Evolutionary conservation across 192 early-diverging fungal species (phyloP), one percentile per base, ranked within the genome.

Genomic region (Backusella morwellensis): DNA sequence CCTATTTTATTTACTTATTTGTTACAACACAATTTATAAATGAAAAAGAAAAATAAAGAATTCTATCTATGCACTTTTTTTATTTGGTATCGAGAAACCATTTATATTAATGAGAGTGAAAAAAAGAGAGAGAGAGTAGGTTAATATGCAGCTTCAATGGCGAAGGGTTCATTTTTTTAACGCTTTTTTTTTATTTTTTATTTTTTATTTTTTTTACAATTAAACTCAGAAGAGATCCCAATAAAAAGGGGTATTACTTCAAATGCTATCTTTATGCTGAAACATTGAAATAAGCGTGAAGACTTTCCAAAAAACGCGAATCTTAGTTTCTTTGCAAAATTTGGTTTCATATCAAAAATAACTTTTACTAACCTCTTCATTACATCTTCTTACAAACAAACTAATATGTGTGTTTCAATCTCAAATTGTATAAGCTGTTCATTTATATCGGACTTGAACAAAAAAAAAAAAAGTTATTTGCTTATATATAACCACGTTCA

Each of bases 331-430:
- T 56, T 12, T 9, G 21, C 26, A 11, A 23, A 56, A 56, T 56
- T 56, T 23, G 54, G 54, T 26, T 56, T 56, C 54, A 56, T 56
- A 56, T 56, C 54, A 56, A 56, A 56, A 56, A 56, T 56, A 56
- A 56, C 21, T 56, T 56, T 52, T 54, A 26, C 19, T 56, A 9
- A 21, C 21, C 54, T 56, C 1, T 56, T 56, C 21, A 23, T 23
- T 56, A 23, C 21, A 23, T 23, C 21, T 23, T 56, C 6, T 23
- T 56, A 56, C 12, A 56, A 56, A 21, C 54, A 56, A 26, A 56
- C 54, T 56, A 56, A 12, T 23, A 56, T 8, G 21, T 56, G 21
- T 26, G n/a, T 56, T 56, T 23, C 54, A 56, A 56, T 56, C 21
- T 56, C 54, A 56, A 23, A 56, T 23, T 56, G 2, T 56, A 56